These are phyloP conservation scores for Epichloe typhina DNA, from an alignment of 2,329 filamentous ascomycete species.

Conservation along the genomic window DNA sequence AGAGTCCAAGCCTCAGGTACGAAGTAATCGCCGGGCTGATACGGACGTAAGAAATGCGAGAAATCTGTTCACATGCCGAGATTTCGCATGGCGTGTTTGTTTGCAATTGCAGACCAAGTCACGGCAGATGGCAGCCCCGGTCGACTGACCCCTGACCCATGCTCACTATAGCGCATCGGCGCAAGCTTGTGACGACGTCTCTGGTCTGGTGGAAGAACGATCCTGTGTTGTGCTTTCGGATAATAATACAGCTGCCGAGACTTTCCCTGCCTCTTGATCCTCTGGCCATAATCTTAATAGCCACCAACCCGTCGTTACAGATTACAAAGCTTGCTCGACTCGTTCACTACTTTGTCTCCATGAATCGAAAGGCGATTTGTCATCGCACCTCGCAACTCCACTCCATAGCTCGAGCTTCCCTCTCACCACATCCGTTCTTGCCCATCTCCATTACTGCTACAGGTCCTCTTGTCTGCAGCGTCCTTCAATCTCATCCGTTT, in stretches of 20 bases:
- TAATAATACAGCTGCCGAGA: background rate
- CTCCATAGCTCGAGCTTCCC: conserved; percentile 3
- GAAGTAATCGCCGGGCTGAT: too few relatives aligned
- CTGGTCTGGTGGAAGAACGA: background rate
- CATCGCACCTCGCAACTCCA: conserved; percentile 4
- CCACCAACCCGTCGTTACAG: background rate
- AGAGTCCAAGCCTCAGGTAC: too few relatives aligned
- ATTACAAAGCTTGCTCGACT: background rate
- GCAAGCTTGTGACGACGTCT: background rate
- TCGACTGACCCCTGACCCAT: background rate
- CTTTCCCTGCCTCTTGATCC: background rate
- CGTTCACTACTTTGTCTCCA: background rate
- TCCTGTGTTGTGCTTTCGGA: background rate
- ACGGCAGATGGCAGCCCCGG: too few relatives aligned
- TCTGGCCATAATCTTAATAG: too few relatives aligned
- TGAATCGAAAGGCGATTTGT: conserved; percentile 5
- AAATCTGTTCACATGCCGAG: too few relatives aligned
- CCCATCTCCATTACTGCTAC: background rate
- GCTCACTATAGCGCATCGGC: background rate
- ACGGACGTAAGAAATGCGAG: too few relatives aligned
- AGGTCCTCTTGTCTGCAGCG: background rate
- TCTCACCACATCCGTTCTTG: conserved; percentile 1
- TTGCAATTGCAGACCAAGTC: too few relatives aligned
- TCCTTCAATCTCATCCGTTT: background rate
- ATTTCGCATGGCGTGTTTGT: too few relatives aligned